Percentiles rank a stretch among this genome's conserved stretches.
These are phyloP conservation scores for Domatiomyces catenatus DNA, from an alignment of 2,329 filamentous ascomycete species.

Conservation along the genomic window DNA sequence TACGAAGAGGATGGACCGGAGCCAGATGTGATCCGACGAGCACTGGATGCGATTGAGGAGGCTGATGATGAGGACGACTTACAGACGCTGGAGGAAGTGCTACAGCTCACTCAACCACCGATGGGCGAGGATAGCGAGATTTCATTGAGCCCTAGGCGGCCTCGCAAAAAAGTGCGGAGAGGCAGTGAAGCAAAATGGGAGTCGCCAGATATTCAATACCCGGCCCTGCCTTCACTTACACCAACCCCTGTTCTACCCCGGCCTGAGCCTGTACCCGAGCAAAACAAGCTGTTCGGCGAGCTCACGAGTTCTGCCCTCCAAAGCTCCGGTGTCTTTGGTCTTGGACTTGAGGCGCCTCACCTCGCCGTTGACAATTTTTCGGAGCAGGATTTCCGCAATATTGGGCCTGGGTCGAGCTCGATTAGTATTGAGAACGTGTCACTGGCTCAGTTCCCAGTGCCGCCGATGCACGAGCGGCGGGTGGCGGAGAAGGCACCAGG, in stretches of 20 bases:
- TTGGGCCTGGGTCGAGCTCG: neutral
- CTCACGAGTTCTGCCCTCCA: conserved; percentile 40
- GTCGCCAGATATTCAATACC: conserved; percentile 25
- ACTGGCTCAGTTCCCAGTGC: neutral
- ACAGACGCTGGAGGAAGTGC: conserved; percentile 11
- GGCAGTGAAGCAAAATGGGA: conserved; percentile 2
- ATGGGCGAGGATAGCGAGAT: conserved; percentile 2
- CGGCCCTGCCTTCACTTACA: conserved; percentile 25
- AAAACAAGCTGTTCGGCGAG: conserved; percentile 44
- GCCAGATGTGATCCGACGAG: conserved; percentile 28
- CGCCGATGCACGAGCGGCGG: neutral
- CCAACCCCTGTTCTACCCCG: conserved; percentile 22
- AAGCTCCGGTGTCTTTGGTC: conserved; percentile 35
- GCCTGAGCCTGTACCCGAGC: conserved; percentile 19
- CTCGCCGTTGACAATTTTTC: conserved; percentile 16
- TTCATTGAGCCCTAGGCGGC: conserved; percentile 9
- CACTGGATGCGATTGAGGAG: conserved; percentile 23
- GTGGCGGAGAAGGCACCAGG: conserved; percentile 13
- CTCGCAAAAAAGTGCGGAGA: conserved; percentile 21
- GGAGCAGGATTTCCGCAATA: conserved; percentile 25
- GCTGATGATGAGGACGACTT: conserved; percentile 20
- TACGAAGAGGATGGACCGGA: conserved; percentile 37
- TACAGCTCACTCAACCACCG: conserved; percentile 12
- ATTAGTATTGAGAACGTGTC: neutral
- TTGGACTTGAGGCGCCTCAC: conserved; percentile 6